Evolutionary conservation across 805 yeast genomes (phyloP), one percentile per base, ranked within the genome.

Genomic region (Sugiyamaella qingdaonensis): DNA sequence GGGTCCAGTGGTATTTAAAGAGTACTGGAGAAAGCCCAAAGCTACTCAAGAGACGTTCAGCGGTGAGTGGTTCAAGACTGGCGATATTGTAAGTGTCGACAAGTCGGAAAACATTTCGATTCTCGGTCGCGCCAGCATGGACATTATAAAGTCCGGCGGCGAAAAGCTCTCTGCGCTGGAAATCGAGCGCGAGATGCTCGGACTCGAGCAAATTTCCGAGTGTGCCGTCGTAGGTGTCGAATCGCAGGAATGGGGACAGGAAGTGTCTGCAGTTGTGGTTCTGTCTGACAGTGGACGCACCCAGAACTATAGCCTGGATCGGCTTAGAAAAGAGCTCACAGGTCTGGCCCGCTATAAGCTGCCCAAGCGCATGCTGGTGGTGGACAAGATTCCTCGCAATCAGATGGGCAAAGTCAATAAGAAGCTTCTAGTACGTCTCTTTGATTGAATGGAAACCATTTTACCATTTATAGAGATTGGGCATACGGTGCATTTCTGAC

Each of bases 41-140:
- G 82, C 79, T 45, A 78, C 82, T 2, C 64, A 52, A 5, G 73
- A 73, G 57, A 69, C 75, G 1, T 68, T 81, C 51, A 65, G 73
- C 14, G 78, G 75, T 24, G 80, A 74, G 13, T 81, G 84, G 82
- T 80, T 80, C 65, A 65, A 69, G 42, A 79, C 85, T 3, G 86
- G 86, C 29, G 86, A 81, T 61, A 74, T 81, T 61, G 85, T 80
- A 10, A 64, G 68, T 13, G 67, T 80, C 39, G 74, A 73, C 32
- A 56, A 57, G 1, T 62, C 64, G 1, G 84, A 85, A 2, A 69
- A 78, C 50, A 64, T 81, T 42, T 70, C 66, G 57, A 80, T 82
- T 52, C 73, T 62, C 36, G 71, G 71, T 4, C 61, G 71, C 19
- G 67, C 67, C 41, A 62, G 67, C 45, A 68, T 68, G 72, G 71